These are phyloP conservation scores for Astrothelium subdiscretum DNA, from an alignment of 495 filamentous ascomycete species.

Conservation along the genomic window DNA sequence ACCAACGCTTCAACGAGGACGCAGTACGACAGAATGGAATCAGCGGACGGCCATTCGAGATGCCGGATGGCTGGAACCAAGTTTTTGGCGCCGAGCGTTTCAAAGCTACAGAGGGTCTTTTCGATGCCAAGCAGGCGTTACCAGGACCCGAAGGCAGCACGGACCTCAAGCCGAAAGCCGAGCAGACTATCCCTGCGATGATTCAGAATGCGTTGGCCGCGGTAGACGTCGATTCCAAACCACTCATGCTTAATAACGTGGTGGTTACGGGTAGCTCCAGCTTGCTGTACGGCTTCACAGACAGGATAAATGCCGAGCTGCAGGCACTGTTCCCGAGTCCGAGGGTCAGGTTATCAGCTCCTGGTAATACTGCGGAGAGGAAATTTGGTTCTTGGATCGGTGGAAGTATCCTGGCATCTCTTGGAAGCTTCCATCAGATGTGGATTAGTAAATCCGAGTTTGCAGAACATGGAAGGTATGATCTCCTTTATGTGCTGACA, in stretches of 20 bases:
- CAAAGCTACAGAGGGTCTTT: conserved; percentile 74
- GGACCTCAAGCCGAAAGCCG: conserved; percentile 42
- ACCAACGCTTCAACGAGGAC: conserved; percentile 65
- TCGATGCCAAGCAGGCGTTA: conserved; percentile 63
- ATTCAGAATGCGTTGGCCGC: conserved; percentile 64
- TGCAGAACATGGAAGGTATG: conserved; percentile 17
- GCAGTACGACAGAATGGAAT: conserved; percentile 38
- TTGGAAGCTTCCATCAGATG: conserved; percentile 96
- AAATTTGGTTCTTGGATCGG: conserved; percentile 92
- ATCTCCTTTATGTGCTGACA: background rate
- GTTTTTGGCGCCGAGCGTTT: conserved; percentile 82
- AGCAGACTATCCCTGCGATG: conserved; percentile 66
- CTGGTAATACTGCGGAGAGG: conserved; percentile 74
- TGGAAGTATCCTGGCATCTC: conserved; percentile 85
- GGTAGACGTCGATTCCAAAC: conserved; percentile 82
- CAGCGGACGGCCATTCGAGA: conserved; percentile 80
- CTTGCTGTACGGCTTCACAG: conserved; percentile 78
- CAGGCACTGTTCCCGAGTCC: conserved; percentile 65
- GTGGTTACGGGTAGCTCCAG: conserved; percentile 82
- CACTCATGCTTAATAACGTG: conserved; percentile 72
- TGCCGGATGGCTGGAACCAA: conserved; percentile 91
- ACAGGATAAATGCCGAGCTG: conserved; percentile 76
- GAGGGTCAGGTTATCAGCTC: conserved; percentile 70
- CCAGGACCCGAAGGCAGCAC: background rate
- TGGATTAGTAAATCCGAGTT: conserved; percentile 88